phyloP scores from a whole-genome alignment of 2,329 filamentous ascomycete species.

The Pyricularia grisea region DNA sequence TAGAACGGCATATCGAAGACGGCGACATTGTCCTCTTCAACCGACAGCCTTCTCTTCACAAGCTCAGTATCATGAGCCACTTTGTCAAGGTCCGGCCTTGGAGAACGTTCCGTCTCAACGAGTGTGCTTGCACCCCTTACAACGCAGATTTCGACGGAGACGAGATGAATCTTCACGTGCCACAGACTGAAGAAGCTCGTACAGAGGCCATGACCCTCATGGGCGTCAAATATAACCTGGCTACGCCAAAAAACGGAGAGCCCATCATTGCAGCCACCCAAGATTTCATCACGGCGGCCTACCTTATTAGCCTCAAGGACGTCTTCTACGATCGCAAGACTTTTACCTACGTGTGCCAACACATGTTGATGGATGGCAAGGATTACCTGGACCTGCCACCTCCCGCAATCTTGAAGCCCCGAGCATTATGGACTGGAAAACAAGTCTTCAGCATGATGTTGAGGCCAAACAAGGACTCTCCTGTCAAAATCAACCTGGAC shows the following conservation, averaged over 20 bases:
- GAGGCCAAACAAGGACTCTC: slow-evolving; percentile 76
- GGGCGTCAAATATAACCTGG: slow-evolving; percentile 95
- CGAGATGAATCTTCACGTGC: slow-evolving; percentile 98
- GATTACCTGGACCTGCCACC: slow-evolving; percentile 76
- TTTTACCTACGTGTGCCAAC: slow-evolving; percentile 83
- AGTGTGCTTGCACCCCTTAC: slow-evolving; percentile 96
- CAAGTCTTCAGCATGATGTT: slow-evolving; percentile 80
- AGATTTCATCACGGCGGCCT: slow-evolving; percentile 96
- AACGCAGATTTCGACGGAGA: slow-evolving; percentile 99
- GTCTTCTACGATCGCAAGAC: slow-evolving; percentile 82
- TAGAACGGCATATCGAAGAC: slow-evolving; percentile 91
- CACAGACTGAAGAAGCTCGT: slow-evolving; percentile 92
- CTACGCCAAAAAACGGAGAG: slow-evolving; percentile 94
- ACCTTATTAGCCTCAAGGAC: slow-evolving; percentile 84
- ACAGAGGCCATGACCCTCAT: slow-evolving; percentile 93
- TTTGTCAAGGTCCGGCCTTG: slow-evolving; percentile 87
- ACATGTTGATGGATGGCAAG: slow-evolving; percentile 74
- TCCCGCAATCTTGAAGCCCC: slow-evolving; percentile 76
- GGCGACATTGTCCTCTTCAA: slow-evolving; percentile 97
- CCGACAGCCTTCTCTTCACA: slow-evolving; percentile 93
- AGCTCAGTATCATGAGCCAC: slow-evolving; percentile 96
- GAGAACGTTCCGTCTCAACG: slow-evolving; percentile 92
- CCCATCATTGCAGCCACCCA: slow-evolving; percentile 98
- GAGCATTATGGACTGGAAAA: slow-evolving; percentile 88
- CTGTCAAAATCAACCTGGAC: slow-evolving; percentile 83